phyloP scores from a whole-genome alignment of 805 yeast species.

The Candida cerambycidarum region DNA sequence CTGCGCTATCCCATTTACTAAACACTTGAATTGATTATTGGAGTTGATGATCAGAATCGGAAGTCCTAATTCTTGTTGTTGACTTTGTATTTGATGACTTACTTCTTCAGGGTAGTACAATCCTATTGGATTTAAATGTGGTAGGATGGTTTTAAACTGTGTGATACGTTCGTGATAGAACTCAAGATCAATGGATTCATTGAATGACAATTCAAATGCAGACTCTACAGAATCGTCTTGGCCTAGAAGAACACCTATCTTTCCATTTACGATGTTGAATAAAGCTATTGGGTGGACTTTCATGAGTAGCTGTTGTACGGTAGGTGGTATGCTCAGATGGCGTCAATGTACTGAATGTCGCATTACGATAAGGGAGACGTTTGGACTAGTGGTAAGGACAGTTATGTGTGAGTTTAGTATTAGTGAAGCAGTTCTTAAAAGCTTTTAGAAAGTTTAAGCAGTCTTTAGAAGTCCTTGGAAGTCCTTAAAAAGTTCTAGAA shows the following conservation, averaged over 20 bases:
- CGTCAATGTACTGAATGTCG: neutral
- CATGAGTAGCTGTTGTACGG: no score
- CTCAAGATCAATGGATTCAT: constrained; percentile 20
- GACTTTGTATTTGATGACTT: neutral
- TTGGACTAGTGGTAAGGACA: neutral
- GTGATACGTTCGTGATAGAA: constrained; percentile 25
- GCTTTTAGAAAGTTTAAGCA: no score
- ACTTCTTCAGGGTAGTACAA: constrained; percentile 23
- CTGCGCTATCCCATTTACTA: constrained; percentile 6
- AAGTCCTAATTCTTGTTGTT: constrained; percentile 5
- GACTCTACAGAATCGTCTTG: constrained; percentile 12
- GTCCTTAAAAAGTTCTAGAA: no score
- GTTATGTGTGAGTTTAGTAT: no score
- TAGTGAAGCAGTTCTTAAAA: no score
- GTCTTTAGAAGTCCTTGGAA: no score
- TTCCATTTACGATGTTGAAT: constrained; percentile 26
- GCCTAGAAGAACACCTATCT: constrained; percentile 11
- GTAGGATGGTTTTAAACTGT: constrained; percentile 29
- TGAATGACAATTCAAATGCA: constrained; percentile 29
- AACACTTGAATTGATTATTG: constrained; percentile 6
- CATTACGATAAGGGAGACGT: no score
- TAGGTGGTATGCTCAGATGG: no score
- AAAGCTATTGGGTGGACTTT: constrained; percentile 27
- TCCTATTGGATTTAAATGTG: constrained; percentile 29
- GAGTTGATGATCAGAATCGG: neutral